Conservation (phyloP, 345 rosid genomes). For the Chamaenerion angustifolium region DNA sequence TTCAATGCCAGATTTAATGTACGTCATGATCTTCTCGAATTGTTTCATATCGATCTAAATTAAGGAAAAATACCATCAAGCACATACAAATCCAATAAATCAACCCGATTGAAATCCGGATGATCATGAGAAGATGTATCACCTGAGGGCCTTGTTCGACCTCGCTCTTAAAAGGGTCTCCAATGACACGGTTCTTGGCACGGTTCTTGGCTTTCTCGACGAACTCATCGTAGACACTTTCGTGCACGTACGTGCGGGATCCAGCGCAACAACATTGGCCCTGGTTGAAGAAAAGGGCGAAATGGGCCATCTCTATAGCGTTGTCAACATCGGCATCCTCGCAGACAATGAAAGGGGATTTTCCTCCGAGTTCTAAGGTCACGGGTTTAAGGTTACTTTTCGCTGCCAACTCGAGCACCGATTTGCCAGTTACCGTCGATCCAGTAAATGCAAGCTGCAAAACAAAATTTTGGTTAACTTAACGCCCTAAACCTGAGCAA, state of each 20-base stretch:
- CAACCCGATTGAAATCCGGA: not conserved
- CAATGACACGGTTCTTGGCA: slow-evolving; percentile 58
- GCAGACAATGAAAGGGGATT: slow-evolving; percentile 15
- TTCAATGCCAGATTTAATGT: slow-evolving; percentile 59
- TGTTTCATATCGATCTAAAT: slow-evolving; percentile 60
- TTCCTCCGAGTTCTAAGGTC: slow-evolving; percentile 15
- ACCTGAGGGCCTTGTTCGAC: slow-evolving; percentile 99
- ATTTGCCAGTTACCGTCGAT: slow-evolving; percentile 7
- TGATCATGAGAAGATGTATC: not conserved
- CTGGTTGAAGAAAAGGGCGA: slow-evolving; percentile 18
- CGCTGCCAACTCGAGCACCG: slow-evolving; percentile 10
- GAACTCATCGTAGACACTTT: slow-evolving; percentile 66
- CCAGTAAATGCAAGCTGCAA: slow-evolving; percentile 16
- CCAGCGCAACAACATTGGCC: slow-evolving; percentile 96
- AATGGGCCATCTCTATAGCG: slow-evolving; percentile 13
- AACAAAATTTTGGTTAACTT: not conserved
- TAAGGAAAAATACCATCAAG: not conserved
- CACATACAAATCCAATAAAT: not conserved
- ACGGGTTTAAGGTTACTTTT: slow-evolving; percentile 15
- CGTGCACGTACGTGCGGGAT: slow-evolving; percentile 90
- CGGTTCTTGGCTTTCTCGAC: slow-evolving; percentile 73
- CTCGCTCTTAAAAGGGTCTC: slow-evolving; percentile 74
- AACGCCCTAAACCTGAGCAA: too few relatives aligned
- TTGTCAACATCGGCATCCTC: slow-evolving; percentile 13
- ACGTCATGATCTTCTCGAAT: slow-evolving; percentile 49